Evolutionary conservation across 108 stramenopile genomes (phyloP).

Genomic region (Skeletonema marinoi): DNA sequence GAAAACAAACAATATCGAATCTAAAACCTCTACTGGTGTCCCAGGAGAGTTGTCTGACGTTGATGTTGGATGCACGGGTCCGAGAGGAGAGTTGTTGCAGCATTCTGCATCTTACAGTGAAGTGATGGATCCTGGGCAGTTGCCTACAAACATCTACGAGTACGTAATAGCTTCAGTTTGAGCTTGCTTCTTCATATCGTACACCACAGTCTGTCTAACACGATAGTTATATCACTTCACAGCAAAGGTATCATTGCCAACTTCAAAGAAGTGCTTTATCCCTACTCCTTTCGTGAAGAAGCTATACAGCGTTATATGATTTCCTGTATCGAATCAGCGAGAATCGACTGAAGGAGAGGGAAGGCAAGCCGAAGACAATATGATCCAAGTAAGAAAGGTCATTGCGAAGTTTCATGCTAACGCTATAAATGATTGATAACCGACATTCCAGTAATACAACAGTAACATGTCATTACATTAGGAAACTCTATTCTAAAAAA

Average conservation of each 20-base stretch:
- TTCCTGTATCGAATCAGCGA: neutral
- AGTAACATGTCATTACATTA: neutral
- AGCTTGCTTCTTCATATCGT: neutral
- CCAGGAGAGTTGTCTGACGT: slow-evolving; percentile 39
- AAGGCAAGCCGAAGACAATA: neutral
- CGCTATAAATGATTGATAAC: no score
- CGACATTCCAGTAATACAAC: neutral
- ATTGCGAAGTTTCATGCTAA: no score
- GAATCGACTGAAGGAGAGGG: neutral
- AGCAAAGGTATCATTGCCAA: slow-evolving; percentile 68
- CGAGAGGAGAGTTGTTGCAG: slow-evolving; percentile 1
- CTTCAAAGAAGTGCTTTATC: slow-evolving; percentile 77
- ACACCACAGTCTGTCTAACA: neutral
- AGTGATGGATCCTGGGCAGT: slow-evolving; percentile 73
- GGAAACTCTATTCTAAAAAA: neutral
- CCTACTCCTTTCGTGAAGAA: slow-evolving; percentile 65
- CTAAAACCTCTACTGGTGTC: neutral
- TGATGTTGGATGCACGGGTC: slow-evolving; percentile 70
- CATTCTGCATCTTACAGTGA: slow-evolving; percentile 13
- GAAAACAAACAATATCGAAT: neutral
- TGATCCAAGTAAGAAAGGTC: neutral
- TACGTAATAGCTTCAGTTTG: neutral
- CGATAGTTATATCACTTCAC: neutral
- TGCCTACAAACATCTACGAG: slow-evolving; percentile 38
- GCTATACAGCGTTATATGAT: slow-evolving; percentile 24